Evolutionary conservation across 352 stramenopile genomes (phyloP).

Genomic region (Peronospora destructor): DNA sequence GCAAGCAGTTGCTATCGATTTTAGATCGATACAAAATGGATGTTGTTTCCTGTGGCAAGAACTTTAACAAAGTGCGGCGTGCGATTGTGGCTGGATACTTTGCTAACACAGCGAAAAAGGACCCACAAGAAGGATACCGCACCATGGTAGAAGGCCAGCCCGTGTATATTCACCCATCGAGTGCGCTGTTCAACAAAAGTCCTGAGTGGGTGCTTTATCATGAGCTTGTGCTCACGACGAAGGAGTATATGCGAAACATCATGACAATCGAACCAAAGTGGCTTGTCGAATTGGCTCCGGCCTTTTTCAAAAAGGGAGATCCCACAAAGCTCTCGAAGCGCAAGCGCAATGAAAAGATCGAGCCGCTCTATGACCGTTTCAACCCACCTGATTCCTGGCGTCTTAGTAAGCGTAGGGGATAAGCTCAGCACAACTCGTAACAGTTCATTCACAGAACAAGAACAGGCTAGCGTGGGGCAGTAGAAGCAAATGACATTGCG

Average conservation of each 20-base stretch:
- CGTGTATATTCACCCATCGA: slow-evolving; percentile 98
- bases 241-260: slow-evolving; percentile 99
- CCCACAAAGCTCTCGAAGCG: slow-evolving; percentile 96
- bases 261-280: slow-evolving; percentile 99
- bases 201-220: slow-evolving; percentile 98
- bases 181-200: slow-evolving; percentile 98
- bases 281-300: slow-evolving; percentile 95
- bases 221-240: slow-evolving; percentile 92
- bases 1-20: slow-evolving; percentile 98
- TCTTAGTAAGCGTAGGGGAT: slow-evolving; percentile 93
- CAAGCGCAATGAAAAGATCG: slow-evolving; percentile 99
- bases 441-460: slow-evolving; percentile 4
- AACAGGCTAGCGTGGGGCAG: background rate
- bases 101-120: slow-evolving; percentile 98
- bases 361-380: slow-evolving; percentile 97
- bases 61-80: slow-evolving; percentile 96
- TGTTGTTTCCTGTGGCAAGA: slow-evolving; percentile 93
- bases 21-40: slow-evolving; percentile 99
- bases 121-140: slow-evolving; percentile 97
- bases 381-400: slow-evolving; percentile 96
- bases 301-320: slow-evolving; percentile 96
- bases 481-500: slow-evolving; percentile 6
- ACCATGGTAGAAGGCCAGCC: slow-evolving; percentile 97
- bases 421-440: slow-evolving; percentile 13
- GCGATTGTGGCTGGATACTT: slow-evolving; percentile 99